phyloP scores from a whole-genome alignment of 257 asterid genomes.

The Fraxinus americana region DNA sequence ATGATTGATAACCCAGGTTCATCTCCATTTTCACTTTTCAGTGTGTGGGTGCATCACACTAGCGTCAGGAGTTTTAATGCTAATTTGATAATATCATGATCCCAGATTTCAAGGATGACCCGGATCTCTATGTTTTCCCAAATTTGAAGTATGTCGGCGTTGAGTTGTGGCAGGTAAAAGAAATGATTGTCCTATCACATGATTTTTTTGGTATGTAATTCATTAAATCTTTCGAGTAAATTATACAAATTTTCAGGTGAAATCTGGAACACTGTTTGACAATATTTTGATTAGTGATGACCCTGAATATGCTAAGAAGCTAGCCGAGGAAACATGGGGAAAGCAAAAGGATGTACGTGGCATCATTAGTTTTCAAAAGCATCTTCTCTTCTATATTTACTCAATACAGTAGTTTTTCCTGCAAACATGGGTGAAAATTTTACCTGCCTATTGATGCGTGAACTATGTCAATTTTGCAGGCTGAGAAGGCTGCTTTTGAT shows the following conservation, averaged over 20 bases:
- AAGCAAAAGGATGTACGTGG: constrained; percentile 87
- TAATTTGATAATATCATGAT: constrained; percentile 5
- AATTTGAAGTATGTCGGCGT: constrained; percentile 91
- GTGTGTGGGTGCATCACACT: neutral
- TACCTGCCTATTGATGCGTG: neutral
- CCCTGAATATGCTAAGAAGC: constrained; percentile 81
- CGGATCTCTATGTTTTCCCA: constrained; percentile 91
- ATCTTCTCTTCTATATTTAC: neutral
- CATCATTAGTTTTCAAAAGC: neutral
- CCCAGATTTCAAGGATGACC: constrained; percentile 95
- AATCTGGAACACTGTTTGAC: constrained; percentile 97
- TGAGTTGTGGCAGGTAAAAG: constrained; percentile 96
- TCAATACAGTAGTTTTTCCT: neutral
- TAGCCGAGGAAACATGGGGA: constrained; percentile 96
- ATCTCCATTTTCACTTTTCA: neutral
- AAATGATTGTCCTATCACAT: neutral
- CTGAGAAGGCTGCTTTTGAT: constrained; percentile 90
- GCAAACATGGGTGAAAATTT: neutral
- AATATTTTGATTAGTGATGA: constrained; percentile 81
- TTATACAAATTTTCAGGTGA: constrained; percentile 56
- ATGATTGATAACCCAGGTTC: constrained; percentile 88
- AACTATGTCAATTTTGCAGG: constrained; percentile 47
- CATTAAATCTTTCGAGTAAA: neutral
- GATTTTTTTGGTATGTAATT: neutral
- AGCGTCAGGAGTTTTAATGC: neutral